Conservation (phyloP, 2,329 filamentous ascomycete species). For the Pseudopyrenochaeta lycopersici region DNA sequence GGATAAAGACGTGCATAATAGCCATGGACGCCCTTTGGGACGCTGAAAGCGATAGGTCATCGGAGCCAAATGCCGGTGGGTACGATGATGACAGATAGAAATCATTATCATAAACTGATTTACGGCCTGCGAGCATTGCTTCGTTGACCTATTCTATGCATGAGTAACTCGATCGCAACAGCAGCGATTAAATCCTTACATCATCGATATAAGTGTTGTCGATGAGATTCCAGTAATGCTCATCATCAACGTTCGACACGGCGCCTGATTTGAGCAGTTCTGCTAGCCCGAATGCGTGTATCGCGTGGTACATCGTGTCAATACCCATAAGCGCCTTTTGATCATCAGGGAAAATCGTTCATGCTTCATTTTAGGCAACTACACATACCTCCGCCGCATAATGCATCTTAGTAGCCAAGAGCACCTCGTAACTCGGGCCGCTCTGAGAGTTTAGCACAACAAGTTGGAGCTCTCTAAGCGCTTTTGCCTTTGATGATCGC, state of each 20-base stretch:
- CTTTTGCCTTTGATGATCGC: constrained; percentile 32
- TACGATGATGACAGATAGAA: constrained; percentile 37
- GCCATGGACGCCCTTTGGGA: constrained; percentile 31
- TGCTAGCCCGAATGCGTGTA: constrained; percentile 37
- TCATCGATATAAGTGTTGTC: constrained; percentile 47
- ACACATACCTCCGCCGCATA: constrained; percentile 36
- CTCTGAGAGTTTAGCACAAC: constrained; percentile 17
- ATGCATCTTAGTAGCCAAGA: constrained; percentile 40
- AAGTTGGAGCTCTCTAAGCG: constrained; percentile 34
- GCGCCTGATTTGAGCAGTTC: constrained; percentile 35
- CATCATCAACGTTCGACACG: constrained; percentile 30
- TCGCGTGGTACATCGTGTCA: constrained; percentile 36
- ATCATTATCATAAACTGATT: constrained; percentile 39
- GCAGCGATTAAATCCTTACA: constrained; percentile 21
- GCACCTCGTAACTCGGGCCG: constrained; percentile 32
- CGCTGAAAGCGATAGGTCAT: constrained; percentile 9
- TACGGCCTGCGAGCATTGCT: constrained; percentile 36
- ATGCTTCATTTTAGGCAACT: not conserved
- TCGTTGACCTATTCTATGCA: constrained; percentile 33
- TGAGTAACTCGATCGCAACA: constrained; percentile 6
- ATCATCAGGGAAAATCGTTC: constrained; percentile 7
- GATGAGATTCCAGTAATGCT: constrained; percentile 42
- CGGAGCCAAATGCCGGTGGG: constrained; percentile 18
- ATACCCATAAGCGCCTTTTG: constrained; percentile 33
- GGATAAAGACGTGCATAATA: constrained; percentile 42